These are phyloP conservation scores for Polytolypa hystricis DNA, from an alignment of 2,329 filamentous ascomycete genomes.

Conservation along the genomic window DNA sequence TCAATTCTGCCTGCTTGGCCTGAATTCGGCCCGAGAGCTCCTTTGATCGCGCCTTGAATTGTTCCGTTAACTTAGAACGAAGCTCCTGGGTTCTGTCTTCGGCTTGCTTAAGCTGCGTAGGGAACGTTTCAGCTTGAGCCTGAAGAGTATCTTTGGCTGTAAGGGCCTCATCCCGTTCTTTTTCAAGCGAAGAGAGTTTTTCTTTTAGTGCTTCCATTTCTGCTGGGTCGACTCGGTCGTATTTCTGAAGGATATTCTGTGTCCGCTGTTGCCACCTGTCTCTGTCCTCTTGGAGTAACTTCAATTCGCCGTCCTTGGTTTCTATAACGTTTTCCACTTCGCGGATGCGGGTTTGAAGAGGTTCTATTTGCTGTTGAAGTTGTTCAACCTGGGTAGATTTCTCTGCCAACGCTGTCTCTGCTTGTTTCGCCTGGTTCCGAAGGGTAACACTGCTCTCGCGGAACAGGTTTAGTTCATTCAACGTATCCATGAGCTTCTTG, in stretches of 20 bases:
- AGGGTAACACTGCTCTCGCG: constrained; percentile 89
- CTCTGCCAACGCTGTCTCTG: constrained; percentile 63
- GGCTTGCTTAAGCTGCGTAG: constrained; percentile 36
- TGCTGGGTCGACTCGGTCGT: constrained; percentile 86
- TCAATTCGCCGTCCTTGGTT: constrained; percentile 77
- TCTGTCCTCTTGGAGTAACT: constrained; percentile 78
- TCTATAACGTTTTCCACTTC: constrained; percentile 74
- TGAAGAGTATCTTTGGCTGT: constrained; percentile 41
- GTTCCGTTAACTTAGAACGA: constrained; percentile 34
- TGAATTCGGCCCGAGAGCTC: constrained; percentile 56
- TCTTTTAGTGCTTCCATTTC: constrained; percentile 85
- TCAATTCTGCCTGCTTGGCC: constrained; percentile 39
- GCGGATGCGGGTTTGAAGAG: constrained; percentile 65
- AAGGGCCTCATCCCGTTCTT: constrained; percentile 56
- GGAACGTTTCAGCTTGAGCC: constrained; percentile 37
- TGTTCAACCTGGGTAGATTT: constrained; percentile 66
- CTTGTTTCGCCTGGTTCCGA: constrained; percentile 71
- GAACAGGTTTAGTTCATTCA: constrained; percentile 92
- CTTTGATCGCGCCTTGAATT: constrained; percentile 45
- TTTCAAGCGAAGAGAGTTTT: constrained; percentile 55
- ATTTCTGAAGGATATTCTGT: constrained; percentile 90
- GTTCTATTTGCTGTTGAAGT: constrained; percentile 64
- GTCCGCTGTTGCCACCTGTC: constrained; percentile 94
- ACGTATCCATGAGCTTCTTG: constrained; percentile 83
- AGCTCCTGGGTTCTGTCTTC: constrained; percentile 42